Evolutionary conservation across 176 grass and related monocot species (phyloP), one percentile per base, ranked within the genome.

Genomic region (Musa itinerans): DNA sequence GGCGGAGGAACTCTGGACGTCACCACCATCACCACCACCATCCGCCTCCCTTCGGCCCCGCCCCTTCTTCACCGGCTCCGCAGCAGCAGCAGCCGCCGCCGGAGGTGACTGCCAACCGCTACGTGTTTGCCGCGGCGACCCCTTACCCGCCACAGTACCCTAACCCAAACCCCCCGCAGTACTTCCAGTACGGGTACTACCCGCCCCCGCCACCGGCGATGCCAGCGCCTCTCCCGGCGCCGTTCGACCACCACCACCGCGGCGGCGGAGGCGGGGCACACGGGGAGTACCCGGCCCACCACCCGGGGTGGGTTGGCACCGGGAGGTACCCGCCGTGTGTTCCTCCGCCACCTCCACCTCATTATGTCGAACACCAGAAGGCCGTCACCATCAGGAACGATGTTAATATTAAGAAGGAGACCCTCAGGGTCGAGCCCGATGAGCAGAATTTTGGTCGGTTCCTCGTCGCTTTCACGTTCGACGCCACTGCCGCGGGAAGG

Each of bases 101-200:
- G 15, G 78, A 73, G 78, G 57, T 53, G 48, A 9, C 80, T 13
- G 55, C 81, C 8, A 99, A 91, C 80, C 95, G 86, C 74, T 94
- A 99, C 73, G 95, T 94, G 74, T 99, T 94, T 73, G 88, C 90
- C 11, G 95, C 95, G 19, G 91, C 95, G 77, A 94, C 91, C 54
- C 94, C 90, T 17, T 93, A 92, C 81, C 89, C 89, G 81, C 88
- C 88, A 9, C 86, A 84, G 57, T 91, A 93, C 87, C 87, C 89
- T 53, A 92, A 87, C 78, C 89, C 89, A 29, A 89, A 85, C 71
- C 87, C 85, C 61, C 90, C 84, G 63, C 95, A 86, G 85, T 94
- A 89, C 84, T 99, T 87, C 74, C 84, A 85, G 75, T 87, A 93
- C 72, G 87, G 78, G 53, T 90, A 87, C 56, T 88, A 92, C 78